Evolutionary conservation across 1,284 basidiomycete species (phyloP).

Genomic region (Sanghuangporus baumii): DNA sequence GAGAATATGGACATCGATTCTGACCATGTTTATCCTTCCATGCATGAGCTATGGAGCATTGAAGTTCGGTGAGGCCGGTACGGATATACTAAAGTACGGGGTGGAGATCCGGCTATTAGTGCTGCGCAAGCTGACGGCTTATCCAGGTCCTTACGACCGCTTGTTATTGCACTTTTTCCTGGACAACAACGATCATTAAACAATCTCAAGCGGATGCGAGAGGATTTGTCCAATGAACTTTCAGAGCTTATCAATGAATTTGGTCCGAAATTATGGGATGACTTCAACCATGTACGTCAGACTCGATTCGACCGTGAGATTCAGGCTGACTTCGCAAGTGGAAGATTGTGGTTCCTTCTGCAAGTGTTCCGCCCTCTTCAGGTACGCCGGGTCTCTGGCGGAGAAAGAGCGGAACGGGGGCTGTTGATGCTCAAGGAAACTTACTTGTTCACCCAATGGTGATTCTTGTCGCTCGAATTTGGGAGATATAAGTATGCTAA

Average conservation of each 20-base stretch:
- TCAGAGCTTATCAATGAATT: slow-evolving; percentile 87
- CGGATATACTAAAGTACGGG: slow-evolving; percentile 95
- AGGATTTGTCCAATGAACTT: slow-evolving; percentile 81
- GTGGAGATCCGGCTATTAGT: not conserved
- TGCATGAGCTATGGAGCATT: slow-evolving; percentile 92
- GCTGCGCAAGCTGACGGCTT: slow-evolving; percentile 7
- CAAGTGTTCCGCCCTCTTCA: slow-evolving; percentile 74
- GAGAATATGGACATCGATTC: slow-evolving; percentile 75
- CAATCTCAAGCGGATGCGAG: slow-evolving; percentile 75
- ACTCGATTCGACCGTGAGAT: slow-evolving; percentile 3
- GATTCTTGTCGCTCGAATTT: slow-evolving; percentile 16
- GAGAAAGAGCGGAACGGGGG: slow-evolving; percentile 67
- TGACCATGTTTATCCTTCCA: slow-evolving; percentile 75
- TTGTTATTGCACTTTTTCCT: slow-evolving; percentile 87
- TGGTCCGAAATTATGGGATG: slow-evolving; percentile 82
- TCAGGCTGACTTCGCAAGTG: slow-evolving; percentile 38
- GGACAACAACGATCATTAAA: slow-evolving; percentile 86
- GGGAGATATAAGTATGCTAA: not conserved
- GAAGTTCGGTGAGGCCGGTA: slow-evolving; percentile 97
- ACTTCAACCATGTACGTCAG: slow-evolving; percentile 73
- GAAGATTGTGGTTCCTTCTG: slow-evolving; percentile 79
- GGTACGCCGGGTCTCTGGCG: slow-evolving; percentile 66
- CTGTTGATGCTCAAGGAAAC: slow-evolving; percentile 74
- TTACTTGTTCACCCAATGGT: slow-evolving; percentile 79
- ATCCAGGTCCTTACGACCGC: slow-evolving; percentile 81